These are phyloP conservation scores for Coemansia sp. DNA, from an alignment of 192 early-diverging fungal species.

Conservation along the genomic window DNA sequence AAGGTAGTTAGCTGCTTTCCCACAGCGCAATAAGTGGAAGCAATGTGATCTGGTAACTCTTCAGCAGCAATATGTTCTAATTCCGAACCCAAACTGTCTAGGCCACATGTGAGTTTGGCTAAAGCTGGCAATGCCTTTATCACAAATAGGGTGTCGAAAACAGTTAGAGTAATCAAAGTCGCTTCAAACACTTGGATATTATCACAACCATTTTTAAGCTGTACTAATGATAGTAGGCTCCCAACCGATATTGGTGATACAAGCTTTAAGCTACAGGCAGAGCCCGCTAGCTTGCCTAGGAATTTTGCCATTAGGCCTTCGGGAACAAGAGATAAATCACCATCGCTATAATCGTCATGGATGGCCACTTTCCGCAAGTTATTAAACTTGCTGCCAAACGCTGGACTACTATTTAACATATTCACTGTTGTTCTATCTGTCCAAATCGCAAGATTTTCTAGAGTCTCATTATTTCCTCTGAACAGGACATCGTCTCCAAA, in stretches of 20 bases:
- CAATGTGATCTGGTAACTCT: neutral
- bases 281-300: neutral
- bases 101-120: neutral
- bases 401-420: neutral
- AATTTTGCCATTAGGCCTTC: neutral
- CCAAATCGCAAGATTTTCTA: neutral
- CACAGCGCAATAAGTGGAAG: neutral
- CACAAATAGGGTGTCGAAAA: neutral
- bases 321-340: neutral
- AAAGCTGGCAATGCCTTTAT: neutral
- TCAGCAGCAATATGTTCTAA: neutral
- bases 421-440: neutral
- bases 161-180: neutral
- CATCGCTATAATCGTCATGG: neutral
- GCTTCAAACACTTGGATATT: neutral
- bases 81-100: neutral
- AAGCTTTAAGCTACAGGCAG: neutral
- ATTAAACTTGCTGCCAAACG: neutral
- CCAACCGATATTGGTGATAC: neutral
- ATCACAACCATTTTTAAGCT: neutral
- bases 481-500: neutral
- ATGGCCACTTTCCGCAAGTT: neutral
- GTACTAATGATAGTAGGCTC: neutral
- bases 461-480: neutral
- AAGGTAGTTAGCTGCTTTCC: neutral